Evolutionary conservation across 176 grass and related monocot species (phyloP), one percentile per base, ranked within the genome.

Genomic region (Zoysia japonica): DNA sequence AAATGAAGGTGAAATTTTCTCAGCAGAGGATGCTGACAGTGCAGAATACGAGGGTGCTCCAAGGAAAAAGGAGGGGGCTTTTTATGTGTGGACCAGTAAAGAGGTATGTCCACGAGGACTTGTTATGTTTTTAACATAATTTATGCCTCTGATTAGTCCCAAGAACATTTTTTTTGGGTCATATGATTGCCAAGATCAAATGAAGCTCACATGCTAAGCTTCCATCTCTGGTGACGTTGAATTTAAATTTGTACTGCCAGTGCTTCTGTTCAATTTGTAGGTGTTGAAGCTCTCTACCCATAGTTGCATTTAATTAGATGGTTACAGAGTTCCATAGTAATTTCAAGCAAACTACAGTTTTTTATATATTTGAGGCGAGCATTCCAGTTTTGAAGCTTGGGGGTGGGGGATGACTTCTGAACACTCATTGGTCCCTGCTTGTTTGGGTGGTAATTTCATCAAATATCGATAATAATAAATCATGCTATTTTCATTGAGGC

Each of bases 11-110:
- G 91, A 92, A 86, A 94, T 97, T 51, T 94, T 83, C 85, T 97
- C 94, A 37, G 94, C 94, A 9, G 94, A 97, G 90, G 94, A 97
- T 94, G 94, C 94, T 76, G 94, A 97, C 74, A 97, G 94, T 90
- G 84, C 89, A 70, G 94, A 94, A 78, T 84, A 90, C 83, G 87
- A 90, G 47, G 85, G 87, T 61, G 77, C 82, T 84, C 39, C 84
- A 78, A 84, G 85, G 67, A 97, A 94, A 86, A 94, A 89, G 55
- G 91, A 97, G 87, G 94, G 94, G 2, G 85, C 94, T 37, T 97
- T 97, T 79, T 97, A 97, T 87, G 85, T 92, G 56, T 94, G 94
- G 89, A 93, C 82, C 38, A 90, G 80, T 83, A 63, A 97, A 84
- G 91, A 97, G 91, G 93, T 97, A 79, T 28, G 54, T 54, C 46